Percentiles rank a stretch among this genome's conserved stretches.
Conservation (phyloP, 768 basidiomycete species). For the Pulveroboletus sp. region DNA sequence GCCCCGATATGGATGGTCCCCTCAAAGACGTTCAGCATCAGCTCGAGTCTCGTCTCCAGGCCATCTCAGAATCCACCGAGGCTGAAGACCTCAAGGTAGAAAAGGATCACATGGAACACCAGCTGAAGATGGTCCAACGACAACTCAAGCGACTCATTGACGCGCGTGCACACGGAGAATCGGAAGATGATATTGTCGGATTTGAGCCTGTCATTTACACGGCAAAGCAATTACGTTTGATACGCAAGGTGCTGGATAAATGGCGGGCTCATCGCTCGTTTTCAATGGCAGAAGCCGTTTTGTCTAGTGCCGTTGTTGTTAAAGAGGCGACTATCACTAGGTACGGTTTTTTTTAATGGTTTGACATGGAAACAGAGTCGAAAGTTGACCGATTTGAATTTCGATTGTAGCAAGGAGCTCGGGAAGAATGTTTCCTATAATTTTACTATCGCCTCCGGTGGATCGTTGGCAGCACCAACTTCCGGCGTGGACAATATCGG, state of each 20-base stretch:
- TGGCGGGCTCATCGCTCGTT: slow-evolving; percentile 86
- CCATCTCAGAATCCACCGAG: slow-evolving; percentile 63
- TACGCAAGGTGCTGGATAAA: slow-evolving; percentile 74
- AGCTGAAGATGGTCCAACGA: slow-evolving; percentile 70
- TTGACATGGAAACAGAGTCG: neutral
- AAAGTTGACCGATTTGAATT: slow-evolving; percentile 8
- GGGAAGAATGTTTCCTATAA: slow-evolving; percentile 87
- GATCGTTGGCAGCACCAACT: slow-evolving; percentile 67
- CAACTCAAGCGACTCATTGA: slow-evolving; percentile 82
- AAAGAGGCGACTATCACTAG: slow-evolving; percentile 96
- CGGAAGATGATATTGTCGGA: slow-evolving; percentile 52
- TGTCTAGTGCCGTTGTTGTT: slow-evolving; percentile 78
- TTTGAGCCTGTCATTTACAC: slow-evolving; percentile 83
- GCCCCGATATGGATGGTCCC: slow-evolving; percentile 62
- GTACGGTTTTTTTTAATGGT: slow-evolving; percentile 33
- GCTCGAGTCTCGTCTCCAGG: slow-evolving; percentile 62
- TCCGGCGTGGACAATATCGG: slow-evolving; percentile 85
- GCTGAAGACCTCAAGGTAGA: slow-evolving; percentile 85
- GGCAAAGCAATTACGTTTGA: slow-evolving; percentile 75
- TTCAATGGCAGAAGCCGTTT: slow-evolving; percentile 86
- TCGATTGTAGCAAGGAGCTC: slow-evolving; percentile 66
- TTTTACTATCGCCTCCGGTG: slow-evolving; percentile 84
- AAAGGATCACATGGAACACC: slow-evolving; percentile 91
- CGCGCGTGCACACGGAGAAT: slow-evolving; percentile 72
- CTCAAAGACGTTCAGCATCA: slow-evolving; percentile 71